Base-by-base conservation (phyloP, 176 grass and related monocot species). In the Olyra latifolia region DNA sequence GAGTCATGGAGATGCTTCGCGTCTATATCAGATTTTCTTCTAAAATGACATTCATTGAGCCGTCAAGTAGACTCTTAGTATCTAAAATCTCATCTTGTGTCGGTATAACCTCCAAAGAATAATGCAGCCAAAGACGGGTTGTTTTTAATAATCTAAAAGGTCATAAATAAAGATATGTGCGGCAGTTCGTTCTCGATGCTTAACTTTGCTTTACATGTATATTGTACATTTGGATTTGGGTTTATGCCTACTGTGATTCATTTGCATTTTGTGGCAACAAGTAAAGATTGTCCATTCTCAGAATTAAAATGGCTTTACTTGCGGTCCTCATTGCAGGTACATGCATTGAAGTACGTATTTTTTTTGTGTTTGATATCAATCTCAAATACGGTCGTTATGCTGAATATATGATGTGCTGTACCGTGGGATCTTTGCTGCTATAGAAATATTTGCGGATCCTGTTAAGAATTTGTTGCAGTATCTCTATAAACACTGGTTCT, bases 11-110 rank as follows among this genome's bases (percentile, higher is more conserved):
- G 49, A 28, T 10, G 3, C 32, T 14, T 71, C 8, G 3, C 19
- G 10, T 20, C 23, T 57, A 15, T 24, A 46, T 66, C 23, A 43
- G 28, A 50, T 62, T 80, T 41, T 29, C 44, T 39, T 62, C 10
- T 32, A 74, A 71, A 48, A 42, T 82, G 53, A 7, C 24, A 69
- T 67, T 67, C 62, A 43, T 61, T 19, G 8, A 60, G 52, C 28
- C 35, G 25, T 19, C 8, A 10, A 55, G 35, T 71, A 75, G 15
- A 74, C 39, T 60, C 25, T 44, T 42, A 40, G 47, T 65, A 65
- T 82, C 8, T 47, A 25, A 25, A 71, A 80, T 74, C 60, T 6
- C 14, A 60, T 69, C 3, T 12, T 72, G 69, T 53, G 28, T 38
- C 46, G 19, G 47, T 72, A 13, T 53, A 17, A 17, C 9, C 16